A percentile compares a stretch with the other conserved stretches of the same genome.
phyloP scores from a whole-genome alignment of 495 filamentous ascomycete genomes.

The Penicillium bialowiezense region DNA sequence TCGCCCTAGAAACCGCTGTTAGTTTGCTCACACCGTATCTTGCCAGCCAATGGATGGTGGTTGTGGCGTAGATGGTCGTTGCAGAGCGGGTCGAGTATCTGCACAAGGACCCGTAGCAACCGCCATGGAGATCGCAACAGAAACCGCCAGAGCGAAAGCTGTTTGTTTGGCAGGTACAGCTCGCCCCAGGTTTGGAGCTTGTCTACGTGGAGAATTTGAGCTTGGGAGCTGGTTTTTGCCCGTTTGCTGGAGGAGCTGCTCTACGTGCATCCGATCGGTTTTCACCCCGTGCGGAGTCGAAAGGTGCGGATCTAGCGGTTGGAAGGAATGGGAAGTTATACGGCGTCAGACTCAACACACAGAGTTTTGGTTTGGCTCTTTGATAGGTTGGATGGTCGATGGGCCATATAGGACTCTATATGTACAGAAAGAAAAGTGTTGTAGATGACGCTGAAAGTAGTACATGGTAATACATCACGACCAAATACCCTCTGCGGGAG shows the following conservation, averaged over 20 bases:
- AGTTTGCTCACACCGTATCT: slow-evolving; percentile 4
- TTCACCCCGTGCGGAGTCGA: neutral
- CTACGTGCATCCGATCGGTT: neutral
- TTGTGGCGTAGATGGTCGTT: slow-evolving; percentile 7
- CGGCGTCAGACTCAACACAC: slow-evolving; percentile 30
- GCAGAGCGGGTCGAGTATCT: slow-evolving; percentile 8
- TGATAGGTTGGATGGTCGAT: slow-evolving; percentile 29
- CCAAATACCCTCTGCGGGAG: slow-evolving; percentile 33
- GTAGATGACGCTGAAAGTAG: slow-evolving; percentile 40
- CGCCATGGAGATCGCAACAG: neutral
- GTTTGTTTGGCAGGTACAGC: neutral
- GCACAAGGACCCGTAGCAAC: slow-evolving; percentile 2
- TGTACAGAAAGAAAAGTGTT: slow-evolving; percentile 43
- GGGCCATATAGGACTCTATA: slow-evolving; percentile 44
- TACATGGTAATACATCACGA: slow-evolving; percentile 41
- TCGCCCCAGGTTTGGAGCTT: slow-evolving; percentile 5
- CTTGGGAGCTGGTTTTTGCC: neutral
- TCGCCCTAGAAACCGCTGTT: neutral
- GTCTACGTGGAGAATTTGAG: slow-evolving; percentile 5
- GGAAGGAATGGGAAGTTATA: slow-evolving; percentile 15
- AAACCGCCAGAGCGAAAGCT: neutral
- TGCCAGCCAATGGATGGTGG: slow-evolving; percentile 13
- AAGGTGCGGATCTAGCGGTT: neutral
- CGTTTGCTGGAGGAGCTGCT: neutral
- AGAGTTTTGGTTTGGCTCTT: slow-evolving; percentile 37